phyloP scores from a whole-genome alignment of 441 rosid genomes.

The Geranium incanum region DNA sequence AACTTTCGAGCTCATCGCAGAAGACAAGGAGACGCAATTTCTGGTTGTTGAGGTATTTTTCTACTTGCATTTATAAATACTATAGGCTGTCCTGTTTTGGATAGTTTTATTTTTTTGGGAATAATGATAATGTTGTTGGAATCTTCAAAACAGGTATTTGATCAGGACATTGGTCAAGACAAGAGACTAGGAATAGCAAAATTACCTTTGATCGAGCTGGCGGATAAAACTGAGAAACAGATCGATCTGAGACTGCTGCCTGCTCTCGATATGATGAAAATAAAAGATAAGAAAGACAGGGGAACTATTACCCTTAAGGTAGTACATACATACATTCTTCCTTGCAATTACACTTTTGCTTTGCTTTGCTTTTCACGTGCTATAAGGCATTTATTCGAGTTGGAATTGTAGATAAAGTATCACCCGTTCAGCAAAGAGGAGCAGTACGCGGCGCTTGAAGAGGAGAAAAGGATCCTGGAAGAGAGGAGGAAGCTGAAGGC shows the following conservation, averaged over 20 bases:
- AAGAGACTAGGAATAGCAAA: conserved; percentile 73
- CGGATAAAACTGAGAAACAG: conserved; percentile 44
- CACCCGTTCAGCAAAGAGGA: conserved; percentile 77
- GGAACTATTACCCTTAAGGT: conserved; percentile 80
- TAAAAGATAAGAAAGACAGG: conserved; percentile 88
- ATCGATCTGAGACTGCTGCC: conserved; percentile 54
- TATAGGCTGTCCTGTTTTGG: not conserved
- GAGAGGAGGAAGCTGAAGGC: conserved; percentile 82
- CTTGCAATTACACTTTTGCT: not conserved
- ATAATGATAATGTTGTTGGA: conserved; percentile 8
- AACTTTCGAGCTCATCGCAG: conserved; percentile 74
- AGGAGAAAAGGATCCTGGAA: conserved; percentile 72
- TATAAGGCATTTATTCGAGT: conserved; percentile 5
- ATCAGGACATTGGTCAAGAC: conserved; percentile 85
- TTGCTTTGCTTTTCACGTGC: too few species aligned
- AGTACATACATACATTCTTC: not conserved
- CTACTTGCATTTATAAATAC: not conserved
- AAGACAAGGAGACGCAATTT: conserved; percentile 93
- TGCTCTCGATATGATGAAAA: conserved; percentile 80
- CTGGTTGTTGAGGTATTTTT: conserved; percentile 55
- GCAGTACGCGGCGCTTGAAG: conserved; percentile 70
- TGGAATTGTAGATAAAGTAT: conserved; percentile 48
- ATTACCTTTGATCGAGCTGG: conserved; percentile 55
- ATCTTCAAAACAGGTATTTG: conserved; percentile 55
- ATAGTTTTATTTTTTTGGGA: not conserved